Evolutionary conservation across 305 asterid genomes (phyloP).

Genomic region (Rubia balearica): DNA sequence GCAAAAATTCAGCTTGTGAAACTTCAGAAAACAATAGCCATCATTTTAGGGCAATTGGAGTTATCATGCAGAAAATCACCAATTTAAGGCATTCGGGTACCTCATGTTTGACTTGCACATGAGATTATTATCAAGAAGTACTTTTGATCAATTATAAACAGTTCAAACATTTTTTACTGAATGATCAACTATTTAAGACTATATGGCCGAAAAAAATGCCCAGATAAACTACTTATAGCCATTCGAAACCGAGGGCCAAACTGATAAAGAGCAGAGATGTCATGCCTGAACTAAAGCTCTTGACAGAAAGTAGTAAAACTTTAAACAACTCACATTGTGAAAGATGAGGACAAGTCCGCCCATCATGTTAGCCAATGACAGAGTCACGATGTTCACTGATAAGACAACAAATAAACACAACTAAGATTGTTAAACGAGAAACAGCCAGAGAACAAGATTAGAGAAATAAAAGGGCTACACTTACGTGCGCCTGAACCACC

Average conservation of each 20-base stretch:
- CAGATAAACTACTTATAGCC: not conserved
- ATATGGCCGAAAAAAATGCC: not conserved
- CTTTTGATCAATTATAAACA: not conserved
- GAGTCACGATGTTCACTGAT: slow-evolving; percentile 31
- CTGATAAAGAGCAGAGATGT: not conserved
- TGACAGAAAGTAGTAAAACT: not conserved
- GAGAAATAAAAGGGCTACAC: slow-evolving; percentile 13
- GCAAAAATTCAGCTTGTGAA: not conserved
- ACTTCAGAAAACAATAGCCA: not conserved
- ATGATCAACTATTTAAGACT: no score
- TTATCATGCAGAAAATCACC: not conserved
- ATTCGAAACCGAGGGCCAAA: not conserved
- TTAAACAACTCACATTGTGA: slow-evolving; percentile 61
- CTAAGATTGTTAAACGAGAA: not conserved
- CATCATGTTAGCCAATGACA: slow-evolving; percentile 71
- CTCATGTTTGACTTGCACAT: not conserved
- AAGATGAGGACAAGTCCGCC: slow-evolving; percentile 64
- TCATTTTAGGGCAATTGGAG: no score
- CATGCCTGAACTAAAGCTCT: not conserved
- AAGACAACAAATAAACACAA: not conserved
- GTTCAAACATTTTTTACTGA: not conserved
- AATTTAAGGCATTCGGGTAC: not conserved
- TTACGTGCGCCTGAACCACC: slow-evolving; percentile 74
- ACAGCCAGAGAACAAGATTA: not conserved
- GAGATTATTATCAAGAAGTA: not conserved